Evolutionary conservation across 371 early-diverging fungal species (phyloP).

Genomic region (Saksenaea vasiformis): DNA sequence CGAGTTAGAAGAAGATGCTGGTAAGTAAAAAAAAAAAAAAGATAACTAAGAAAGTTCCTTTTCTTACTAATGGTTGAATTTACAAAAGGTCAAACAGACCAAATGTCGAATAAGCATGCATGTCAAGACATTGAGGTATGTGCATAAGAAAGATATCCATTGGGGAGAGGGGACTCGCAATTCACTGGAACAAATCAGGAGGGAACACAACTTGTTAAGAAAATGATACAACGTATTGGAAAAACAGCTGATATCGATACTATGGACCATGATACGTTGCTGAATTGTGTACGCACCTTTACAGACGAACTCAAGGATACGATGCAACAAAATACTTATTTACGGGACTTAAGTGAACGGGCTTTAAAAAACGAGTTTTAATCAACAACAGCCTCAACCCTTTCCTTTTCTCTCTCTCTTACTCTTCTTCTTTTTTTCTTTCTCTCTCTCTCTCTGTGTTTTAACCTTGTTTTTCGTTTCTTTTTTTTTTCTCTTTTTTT

Average conservation of each 20-base stretch:
- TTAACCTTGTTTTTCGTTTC: not conserved
- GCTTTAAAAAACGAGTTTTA: not conserved
- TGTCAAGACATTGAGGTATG: slow-evolving; percentile 43
- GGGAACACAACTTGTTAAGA: slow-evolving; percentile 14
- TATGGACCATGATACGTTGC: slow-evolving; percentile 30
- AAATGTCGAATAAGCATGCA: slow-evolving; percentile 15
- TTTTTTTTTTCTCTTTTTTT: slow-evolving; percentile 3
- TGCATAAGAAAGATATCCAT: not conserved
- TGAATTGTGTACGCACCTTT: slow-evolving; percentile 32
- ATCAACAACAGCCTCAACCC: slow-evolving; percentile 1
- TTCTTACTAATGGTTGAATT: not conserved
- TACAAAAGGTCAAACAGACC: slow-evolving; percentile 6
- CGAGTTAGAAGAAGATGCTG: slow-evolving; percentile 76
- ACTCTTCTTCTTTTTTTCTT: slow-evolving; percentile 6
- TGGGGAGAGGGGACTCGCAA: not conserved
- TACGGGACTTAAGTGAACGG: slow-evolving; percentile 15
- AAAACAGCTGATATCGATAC: slow-evolving; percentile 31
- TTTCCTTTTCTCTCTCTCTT: slow-evolving; percentile 1
- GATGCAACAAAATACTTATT: slow-evolving; percentile 53
- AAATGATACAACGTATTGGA: slow-evolving; percentile 44
- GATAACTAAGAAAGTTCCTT: slow-evolving; percentile 16
- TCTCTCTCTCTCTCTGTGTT: not conserved
- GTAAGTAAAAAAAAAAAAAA: slow-evolving; percentile 5
- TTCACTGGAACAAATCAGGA: slow-evolving; percentile 10
- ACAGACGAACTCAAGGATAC: slow-evolving; percentile 37